Percentiles rank a stretch among this genome's conserved stretches.
Evolutionary conservation across 2,329 filamentous ascomycete species (phyloP).

Genomic region (Pochonia chlamydosporia): DNA sequence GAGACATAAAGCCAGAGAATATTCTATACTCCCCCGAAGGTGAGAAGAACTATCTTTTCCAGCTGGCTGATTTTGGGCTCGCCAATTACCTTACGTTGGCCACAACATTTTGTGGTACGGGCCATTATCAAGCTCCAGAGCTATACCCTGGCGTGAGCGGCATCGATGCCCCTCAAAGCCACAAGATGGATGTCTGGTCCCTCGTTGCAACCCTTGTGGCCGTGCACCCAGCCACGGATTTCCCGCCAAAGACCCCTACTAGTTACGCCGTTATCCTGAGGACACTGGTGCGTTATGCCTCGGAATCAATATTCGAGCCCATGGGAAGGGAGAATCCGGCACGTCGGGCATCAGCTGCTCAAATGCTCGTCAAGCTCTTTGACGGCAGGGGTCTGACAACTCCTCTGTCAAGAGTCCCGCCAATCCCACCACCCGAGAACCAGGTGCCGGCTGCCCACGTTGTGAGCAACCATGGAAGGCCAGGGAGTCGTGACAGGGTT

Average conservation of each 20-base stretch:
- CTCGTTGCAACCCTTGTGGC: neutral
- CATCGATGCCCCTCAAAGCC: neutral
- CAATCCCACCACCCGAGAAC: too few species aligned
- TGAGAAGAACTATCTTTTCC: neutral
- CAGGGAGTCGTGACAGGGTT: too few species aligned
- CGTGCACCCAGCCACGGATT: neutral
- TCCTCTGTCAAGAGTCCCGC: neutral
- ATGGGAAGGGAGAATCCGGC: slow-evolving; percentile 1
- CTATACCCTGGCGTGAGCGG: neutral
- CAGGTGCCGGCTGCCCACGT: too few species aligned
- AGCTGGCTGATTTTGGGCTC: slow-evolving; percentile 5
- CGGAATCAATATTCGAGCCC: neutral
- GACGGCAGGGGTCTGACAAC: neutral
- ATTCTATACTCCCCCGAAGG: neutral
- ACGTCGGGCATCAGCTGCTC: slow-evolving; percentile 3
- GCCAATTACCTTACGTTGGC: neutral
- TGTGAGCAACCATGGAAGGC: too few species aligned
- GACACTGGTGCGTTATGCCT: too few species aligned
- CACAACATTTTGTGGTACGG: neutral
- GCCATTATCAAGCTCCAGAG: neutral
- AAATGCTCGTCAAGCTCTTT: neutral
- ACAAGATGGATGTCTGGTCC: slow-evolving; percentile 4
- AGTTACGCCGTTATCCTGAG: neutral
- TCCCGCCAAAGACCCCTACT: neutral
- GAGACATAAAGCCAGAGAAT: slow-evolving; percentile 3